Evolutionary conservation across 2,329 filamentous ascomycete genomes (phyloP).

Genomic region (Ophiosphaerella korrae): DNA sequence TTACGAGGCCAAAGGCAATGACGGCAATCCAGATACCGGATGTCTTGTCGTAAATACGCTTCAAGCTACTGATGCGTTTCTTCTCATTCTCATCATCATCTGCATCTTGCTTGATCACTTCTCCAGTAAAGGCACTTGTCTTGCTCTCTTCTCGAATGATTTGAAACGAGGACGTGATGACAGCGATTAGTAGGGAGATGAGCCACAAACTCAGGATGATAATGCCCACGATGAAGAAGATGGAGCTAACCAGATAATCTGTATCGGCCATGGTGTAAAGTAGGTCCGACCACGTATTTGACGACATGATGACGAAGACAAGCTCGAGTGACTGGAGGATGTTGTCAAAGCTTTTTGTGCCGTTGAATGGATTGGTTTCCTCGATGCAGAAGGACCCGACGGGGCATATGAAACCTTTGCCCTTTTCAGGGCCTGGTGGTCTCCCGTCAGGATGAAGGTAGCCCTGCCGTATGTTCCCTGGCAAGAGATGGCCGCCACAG

Average conservation of each 20-base stretch:
- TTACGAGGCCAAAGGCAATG: slow-evolving; percentile 80
- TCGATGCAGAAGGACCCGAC: slow-evolving; percentile 82
- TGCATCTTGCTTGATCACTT: slow-evolving; percentile 58
- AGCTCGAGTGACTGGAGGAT: slow-evolving; percentile 89
- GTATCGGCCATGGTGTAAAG: slow-evolving; percentile 93
- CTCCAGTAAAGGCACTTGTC: slow-evolving; percentile 86
- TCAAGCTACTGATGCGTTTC: slow-evolving; percentile 59
- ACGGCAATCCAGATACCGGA: slow-evolving; percentile 77
- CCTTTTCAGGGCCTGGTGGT: slow-evolving; percentile 46
- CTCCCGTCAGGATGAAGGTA: slow-evolving; percentile 66
- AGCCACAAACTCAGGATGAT: slow-evolving; percentile 96
- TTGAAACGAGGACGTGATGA: slow-evolving; percentile 98
- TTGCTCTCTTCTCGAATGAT: slow-evolving; percentile 97
- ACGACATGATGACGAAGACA: slow-evolving; percentile 98
- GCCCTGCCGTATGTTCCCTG: slow-evolving; percentile 54
- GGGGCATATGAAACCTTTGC: slow-evolving; percentile 89
- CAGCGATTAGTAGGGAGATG: slow-evolving; percentile 90
- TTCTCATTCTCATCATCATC: slow-evolving; percentile 41
- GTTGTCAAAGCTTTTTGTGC: slow-evolving; percentile 93
- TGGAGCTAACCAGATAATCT: slow-evolving; percentile 83
- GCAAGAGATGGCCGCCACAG: slow-evolving; percentile 78
- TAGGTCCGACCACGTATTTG: slow-evolving; percentile 93
- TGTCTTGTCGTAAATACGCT: slow-evolving; percentile 75
- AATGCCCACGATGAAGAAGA: slow-evolving; percentile 75
- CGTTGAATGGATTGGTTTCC: slow-evolving; percentile 76